Evolutionary conservation across 305 asterid species (phyloP).

Genomic region (Plantago coronopus): DNA sequence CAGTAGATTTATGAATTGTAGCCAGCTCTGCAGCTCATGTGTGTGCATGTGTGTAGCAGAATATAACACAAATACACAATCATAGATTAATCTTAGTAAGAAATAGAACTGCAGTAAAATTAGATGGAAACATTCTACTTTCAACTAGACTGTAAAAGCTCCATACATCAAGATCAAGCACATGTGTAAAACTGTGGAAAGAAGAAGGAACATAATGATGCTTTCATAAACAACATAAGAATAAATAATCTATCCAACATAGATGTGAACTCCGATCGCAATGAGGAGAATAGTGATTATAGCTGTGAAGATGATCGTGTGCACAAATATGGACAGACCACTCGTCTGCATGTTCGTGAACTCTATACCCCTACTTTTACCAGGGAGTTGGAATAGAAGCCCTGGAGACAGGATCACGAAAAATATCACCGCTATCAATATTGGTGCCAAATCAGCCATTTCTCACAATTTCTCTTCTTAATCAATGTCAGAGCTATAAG

Average conservation of each 20-base stretch:
- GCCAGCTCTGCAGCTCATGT: too few species aligned
- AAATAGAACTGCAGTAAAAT: neutral
- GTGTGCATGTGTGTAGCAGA: too few species aligned
- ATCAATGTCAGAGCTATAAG: neutral
- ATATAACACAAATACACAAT: too few species aligned
- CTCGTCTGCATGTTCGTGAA: slow-evolving; percentile 45
- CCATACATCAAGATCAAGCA: too few species aligned
- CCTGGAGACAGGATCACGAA: slow-evolving; percentile 46
- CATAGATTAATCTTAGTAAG: neutral
- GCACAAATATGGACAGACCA: slow-evolving; percentile 42
- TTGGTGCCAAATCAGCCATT: slow-evolving; percentile 52
- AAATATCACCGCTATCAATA: slow-evolving; percentile 38
- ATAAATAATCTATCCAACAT: slow-evolving; percentile 31
- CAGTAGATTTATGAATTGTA: too few species aligned
- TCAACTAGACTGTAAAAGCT: neutral
- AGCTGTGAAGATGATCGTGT: slow-evolving; percentile 43
- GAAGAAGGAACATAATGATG: too few species aligned
- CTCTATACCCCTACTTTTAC: slow-evolving; percentile 30
- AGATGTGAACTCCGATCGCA: slow-evolving; percentile 41
- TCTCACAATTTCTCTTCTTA: slow-evolving; percentile 1
- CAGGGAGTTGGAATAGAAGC: slow-evolving; percentile 49
- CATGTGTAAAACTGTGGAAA: too few species aligned
- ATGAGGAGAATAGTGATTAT: slow-evolving; percentile 39
- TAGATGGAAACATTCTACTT: neutral
- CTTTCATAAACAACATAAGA: too few species aligned